Conservation (phyloP, 2,329 filamentous ascomycete genomes). For the Ophiosphaerella herpotricha region DNA sequence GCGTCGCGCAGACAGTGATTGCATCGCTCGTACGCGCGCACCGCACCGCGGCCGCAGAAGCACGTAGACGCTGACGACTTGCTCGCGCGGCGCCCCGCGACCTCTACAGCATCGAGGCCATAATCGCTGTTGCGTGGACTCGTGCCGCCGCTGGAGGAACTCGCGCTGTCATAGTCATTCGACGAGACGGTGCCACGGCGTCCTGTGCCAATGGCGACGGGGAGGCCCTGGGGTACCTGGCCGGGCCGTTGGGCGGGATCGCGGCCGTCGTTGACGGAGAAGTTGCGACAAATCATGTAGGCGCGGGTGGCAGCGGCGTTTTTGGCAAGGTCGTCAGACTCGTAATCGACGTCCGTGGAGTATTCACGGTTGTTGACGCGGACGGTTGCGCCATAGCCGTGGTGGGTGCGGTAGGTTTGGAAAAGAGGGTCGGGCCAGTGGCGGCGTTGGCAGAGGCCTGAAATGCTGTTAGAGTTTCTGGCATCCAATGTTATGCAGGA, state of each 20-base stretch:
- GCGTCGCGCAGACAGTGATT: slow-evolving; percentile 48
- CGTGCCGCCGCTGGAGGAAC: slow-evolving; percentile 59
- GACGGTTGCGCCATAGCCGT: slow-evolving; percentile 86
- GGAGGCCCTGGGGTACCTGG: slow-evolving; percentile 64
- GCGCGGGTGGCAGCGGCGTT: slow-evolving; percentile 95
- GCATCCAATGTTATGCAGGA: not conserved
- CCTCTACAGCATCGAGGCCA: slow-evolving; percentile 45
- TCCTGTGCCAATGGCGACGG: slow-evolving; percentile 67
- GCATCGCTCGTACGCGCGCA: slow-evolving; percentile 51
- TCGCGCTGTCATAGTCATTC: slow-evolving; percentile 57
- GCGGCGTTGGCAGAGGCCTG: slow-evolving; percentile 92
- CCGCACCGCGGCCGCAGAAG: slow-evolving; percentile 45
- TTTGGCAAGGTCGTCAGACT: slow-evolving; percentile 79
- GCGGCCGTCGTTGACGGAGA: slow-evolving; percentile 96
- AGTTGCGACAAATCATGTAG: slow-evolving; percentile 97
- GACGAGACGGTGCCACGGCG: slow-evolving; percentile 54
- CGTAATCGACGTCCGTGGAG: slow-evolving; percentile 84
- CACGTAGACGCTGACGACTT: slow-evolving; percentile 41
- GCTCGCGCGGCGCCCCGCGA: slow-evolving; percentile 38
- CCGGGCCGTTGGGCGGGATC: slow-evolving; percentile 62
- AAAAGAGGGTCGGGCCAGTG: slow-evolving; percentile 92
- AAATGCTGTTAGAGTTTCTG: slow-evolving; percentile 23
- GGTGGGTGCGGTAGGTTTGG: slow-evolving; percentile 74
- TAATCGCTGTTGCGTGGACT: slow-evolving; percentile 57
- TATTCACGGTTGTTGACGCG: slow-evolving; percentile 97